Base-by-base conservation (phyloP, 345 rosid genomes). In the Pistacia integerrima region DNA sequence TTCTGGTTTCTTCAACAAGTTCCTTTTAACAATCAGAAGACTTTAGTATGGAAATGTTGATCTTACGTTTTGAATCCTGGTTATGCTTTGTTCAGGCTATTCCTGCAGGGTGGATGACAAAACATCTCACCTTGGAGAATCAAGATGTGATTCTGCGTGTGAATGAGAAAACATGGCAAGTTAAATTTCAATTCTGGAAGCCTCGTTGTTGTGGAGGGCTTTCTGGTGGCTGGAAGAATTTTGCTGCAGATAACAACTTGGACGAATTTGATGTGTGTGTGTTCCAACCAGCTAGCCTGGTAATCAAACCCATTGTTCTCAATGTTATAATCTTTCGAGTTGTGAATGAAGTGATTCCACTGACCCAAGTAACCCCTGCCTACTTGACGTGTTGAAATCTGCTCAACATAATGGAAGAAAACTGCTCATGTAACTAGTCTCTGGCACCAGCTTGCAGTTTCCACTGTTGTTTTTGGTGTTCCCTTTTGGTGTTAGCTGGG, bases 261-360 rank as follows among this genome's bases (percentile, higher is more conserved):
- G 73, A 79, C 6, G 85, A 83, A 75, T 77, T 64, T 72, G 93
- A 88, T 66, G 90, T 77, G 11, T 90, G 93, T 60, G 80, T 88
- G 30, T 90, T 90, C 58, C 72, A 71, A 18, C 89, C 84, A 10
- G 77, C 58, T 0, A 30, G 38, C 66, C 69, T 51, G 35, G 76
- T 16, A 36, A 14, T 38, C 70, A 70, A 72, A 62, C 58, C 76
- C 12, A 30, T 85, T 13, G 18, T 76, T 80, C 81, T 90, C n/a
- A 82, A 86, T 33, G 88, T 85, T 60, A 59, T 57, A 69, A 81
- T 86, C 78, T 86, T 82, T 73, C 87, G 75, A 2, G 86, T 74
- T 17, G 60, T 61, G 38, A 77, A 83, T 59, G 76, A 75, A 22
- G 71, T 22, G 16, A 54, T 48, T 56, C 85, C 80, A 33, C 69